phyloP scores from a whole-genome alignment of 345 rosid species.

The Chamaenerion angustifolium region DNA sequence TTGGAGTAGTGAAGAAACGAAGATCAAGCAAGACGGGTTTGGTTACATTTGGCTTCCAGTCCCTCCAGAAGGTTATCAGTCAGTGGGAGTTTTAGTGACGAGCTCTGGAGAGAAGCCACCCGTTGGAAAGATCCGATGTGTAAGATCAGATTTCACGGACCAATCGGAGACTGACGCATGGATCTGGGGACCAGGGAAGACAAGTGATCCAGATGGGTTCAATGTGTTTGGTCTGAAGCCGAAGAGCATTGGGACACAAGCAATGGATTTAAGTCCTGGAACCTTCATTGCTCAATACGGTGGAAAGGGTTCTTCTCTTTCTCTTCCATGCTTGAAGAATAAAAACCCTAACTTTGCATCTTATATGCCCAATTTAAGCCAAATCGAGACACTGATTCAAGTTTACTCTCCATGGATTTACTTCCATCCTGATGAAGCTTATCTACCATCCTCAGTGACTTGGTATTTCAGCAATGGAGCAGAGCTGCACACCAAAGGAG shows the following conservation, averaged over 20 bases:
- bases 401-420: conserved; percentile 12
- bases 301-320: not conserved
- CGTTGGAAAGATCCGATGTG: conserved; percentile 6
- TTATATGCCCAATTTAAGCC: conserved; percentile 10
- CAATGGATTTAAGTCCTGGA: conserved; percentile 7
- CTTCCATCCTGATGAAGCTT: conserved; percentile 13
- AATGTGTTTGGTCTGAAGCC: conserved; percentile 10
- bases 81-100: conserved; percentile 9
- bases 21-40: conserved; percentile 12
- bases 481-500: conserved; percentile 8
- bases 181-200: conserved; percentile 14
- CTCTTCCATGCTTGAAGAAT: conserved; percentile 11
- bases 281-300: conserved; percentile 7
- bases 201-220: conserved; percentile 1
- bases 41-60: conserved; percentile 13
- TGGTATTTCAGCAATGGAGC: conserved; percentile 14
- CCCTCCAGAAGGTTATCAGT: conserved; percentile 11
- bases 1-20: conserved; percentile 12
- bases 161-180: conserved; percentile 6
- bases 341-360: conserved; percentile 2
- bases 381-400: conserved; percentile 7
- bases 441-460: conserved; percentile 11
- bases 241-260: conserved; percentile 5
- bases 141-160: conserved; percentile 9
- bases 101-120: conserved; percentile 5